These are phyloP conservation scores for Neostapfia colusana DNA, from an alignment of 176 grass and related monocot species.

Conservation along the genomic window DNA sequence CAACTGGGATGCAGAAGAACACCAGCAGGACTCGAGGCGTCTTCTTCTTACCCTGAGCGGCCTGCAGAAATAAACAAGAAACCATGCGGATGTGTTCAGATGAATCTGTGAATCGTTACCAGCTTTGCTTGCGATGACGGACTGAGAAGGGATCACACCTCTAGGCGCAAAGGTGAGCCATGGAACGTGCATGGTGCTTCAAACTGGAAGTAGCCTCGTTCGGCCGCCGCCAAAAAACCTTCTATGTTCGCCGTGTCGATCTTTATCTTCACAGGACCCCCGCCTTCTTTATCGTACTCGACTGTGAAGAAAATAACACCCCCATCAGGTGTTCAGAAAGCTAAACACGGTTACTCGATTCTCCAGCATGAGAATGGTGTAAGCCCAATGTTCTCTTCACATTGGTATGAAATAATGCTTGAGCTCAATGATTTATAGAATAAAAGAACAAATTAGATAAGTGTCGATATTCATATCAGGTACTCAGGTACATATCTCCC, in stretches of 20 bases:
- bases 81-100: not conserved
- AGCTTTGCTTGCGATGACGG: not conserved
- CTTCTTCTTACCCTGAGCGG: slow-evolving; percentile 28
- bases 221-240: slow-evolving; percentile 45
- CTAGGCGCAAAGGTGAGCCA: not conserved
- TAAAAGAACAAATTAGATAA: not conserved
- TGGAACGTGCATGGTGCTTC: slow-evolving; percentile 57
- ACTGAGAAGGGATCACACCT: not conserved
- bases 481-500: slow-evolving; percentile 75
- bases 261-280: slow-evolving; percentile 58
- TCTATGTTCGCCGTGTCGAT: slow-evolving; percentile 48
- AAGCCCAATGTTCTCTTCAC: not conserved
- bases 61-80: not conserved
- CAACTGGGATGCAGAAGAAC: slow-evolving; percentile 71
- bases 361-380: not conserved
- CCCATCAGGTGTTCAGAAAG: not conserved
- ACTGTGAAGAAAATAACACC: slow-evolving; percentile 53
- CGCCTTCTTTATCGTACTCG: slow-evolving; percentile 69
- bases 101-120: not conserved
- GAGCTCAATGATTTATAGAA: not conserved
- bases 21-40: slow-evolving; percentile 44
- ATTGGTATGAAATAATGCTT: not conserved
- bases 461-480: not conserved
- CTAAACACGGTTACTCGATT: not conserved
- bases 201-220: slow-evolving; percentile 34